Conservation (phyloP, 805 yeast genomes). For the Ogataea ramenticola region DNA sequence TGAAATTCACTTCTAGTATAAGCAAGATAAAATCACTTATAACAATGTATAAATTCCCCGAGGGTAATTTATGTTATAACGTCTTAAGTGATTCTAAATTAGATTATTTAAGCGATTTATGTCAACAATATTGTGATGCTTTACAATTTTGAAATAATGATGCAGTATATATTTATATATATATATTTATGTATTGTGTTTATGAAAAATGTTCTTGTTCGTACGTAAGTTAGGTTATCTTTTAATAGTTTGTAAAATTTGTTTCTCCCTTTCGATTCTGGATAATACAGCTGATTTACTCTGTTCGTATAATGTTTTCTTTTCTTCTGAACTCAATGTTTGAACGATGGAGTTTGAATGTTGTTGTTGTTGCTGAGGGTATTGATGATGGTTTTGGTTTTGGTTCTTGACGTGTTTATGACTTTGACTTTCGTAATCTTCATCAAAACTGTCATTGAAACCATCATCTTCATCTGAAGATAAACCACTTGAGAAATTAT, state of each 20-base stretch:
- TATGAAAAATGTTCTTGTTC: too few relatives aligned
- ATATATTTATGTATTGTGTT: not conserved
- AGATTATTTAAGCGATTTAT: conserved; percentile 29
- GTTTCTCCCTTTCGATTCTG: conserved; percentile 27
- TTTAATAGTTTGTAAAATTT: too few relatives aligned
- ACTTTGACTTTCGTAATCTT: too few relatives aligned
- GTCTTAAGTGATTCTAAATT: conserved; percentile 29
- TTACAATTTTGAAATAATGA: conserved; percentile 21
- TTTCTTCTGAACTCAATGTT: conserved; percentile 19
- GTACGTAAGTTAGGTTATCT: too few relatives aligned
- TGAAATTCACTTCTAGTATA: conserved; percentile 26
- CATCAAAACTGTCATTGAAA: not conserved
- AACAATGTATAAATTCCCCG: conserved; percentile 26
- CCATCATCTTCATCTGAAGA: not conserved
- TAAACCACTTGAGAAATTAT: too few relatives aligned
- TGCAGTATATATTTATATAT: not conserved
- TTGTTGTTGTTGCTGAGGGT: too few relatives aligned
- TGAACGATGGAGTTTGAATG: not conserved
- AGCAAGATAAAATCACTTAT: conserved; percentile 25
- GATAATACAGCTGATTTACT: conserved; percentile 26
- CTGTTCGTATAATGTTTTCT: conserved; percentile 20
- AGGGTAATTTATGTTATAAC: conserved; percentile 29
- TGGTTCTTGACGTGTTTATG: too few relatives aligned
- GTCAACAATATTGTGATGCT: conserved; percentile 34
- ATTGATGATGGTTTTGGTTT: too few relatives aligned